Evolutionary conservation across 225 moss, liverwort and hornwort genomes (phyloP).

Genomic region (Polytrichum formosum): DNA sequence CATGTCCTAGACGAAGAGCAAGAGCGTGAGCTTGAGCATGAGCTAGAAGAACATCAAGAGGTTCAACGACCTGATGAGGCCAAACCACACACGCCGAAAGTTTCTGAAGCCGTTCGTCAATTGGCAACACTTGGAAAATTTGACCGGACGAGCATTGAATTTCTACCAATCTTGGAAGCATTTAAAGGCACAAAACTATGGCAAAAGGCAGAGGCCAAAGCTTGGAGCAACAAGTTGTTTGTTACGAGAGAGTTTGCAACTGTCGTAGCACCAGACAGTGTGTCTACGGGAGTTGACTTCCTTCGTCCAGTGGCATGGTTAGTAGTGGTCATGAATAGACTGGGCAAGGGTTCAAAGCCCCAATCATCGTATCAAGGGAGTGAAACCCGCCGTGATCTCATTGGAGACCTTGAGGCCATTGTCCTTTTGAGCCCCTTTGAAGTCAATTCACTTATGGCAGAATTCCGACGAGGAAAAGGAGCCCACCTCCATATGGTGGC

Average conservation of each 20-base stretch:
- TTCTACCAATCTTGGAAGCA: constrained; percentile 11
- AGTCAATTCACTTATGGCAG: constrained; percentile 12
- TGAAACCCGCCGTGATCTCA: not conserved
- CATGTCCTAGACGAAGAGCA: constrained; percentile 51
- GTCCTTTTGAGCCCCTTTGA: constrained; percentile 33
- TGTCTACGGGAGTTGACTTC: constrained; percentile 1
- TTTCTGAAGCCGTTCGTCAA: constrained; percentile 1
- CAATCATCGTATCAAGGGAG: not conserved
- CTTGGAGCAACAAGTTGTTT: constrained; percentile 23
- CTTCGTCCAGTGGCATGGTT: constrained; percentile 36
- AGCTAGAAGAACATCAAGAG: constrained; percentile 36
- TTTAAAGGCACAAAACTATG: constrained; percentile 6
- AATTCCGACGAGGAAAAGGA: constrained; percentile 8
- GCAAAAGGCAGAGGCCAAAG: not conserved
- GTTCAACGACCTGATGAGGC: constrained; percentile 13
- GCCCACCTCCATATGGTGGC: constrained; percentile 31
- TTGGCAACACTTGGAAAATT: constrained; percentile 11
- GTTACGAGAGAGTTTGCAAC: constrained; percentile 29
- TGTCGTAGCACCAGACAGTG: not conserved
- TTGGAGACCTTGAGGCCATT: not conserved
- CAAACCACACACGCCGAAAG: constrained; percentile 9
- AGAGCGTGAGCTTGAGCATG: constrained; percentile 42
- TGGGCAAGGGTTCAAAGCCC: no score
- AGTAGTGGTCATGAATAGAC: not conserved
- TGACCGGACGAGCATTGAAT: not conserved